Conservation (phyloP, 2,329 filamentous ascomycete species). For the Colletotrichum aenigma region DNA sequence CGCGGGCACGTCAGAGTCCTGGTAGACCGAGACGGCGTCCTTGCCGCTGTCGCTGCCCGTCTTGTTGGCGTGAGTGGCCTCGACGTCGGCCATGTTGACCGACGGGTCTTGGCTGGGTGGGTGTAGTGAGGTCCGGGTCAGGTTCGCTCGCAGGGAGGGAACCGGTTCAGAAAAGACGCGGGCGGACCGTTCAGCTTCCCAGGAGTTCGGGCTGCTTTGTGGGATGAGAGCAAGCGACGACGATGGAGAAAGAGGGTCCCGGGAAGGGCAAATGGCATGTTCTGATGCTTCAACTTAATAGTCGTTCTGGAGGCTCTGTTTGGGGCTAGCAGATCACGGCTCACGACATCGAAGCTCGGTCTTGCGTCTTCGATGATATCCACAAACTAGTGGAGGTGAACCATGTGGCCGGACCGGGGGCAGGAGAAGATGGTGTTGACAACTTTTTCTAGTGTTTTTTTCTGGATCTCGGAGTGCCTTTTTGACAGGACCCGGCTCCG, state of each 20-base stretch:
- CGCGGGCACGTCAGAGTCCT: slow-evolving; percentile 29
- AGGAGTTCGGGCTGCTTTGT: neutral
- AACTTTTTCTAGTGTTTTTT: neutral
- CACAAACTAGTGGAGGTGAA: slow-evolving; percentile 20
- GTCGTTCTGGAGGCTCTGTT: slow-evolving; percentile 4
- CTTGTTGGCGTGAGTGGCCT: slow-evolving; percentile 22
- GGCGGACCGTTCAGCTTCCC: neutral
- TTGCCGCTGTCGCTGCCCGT: slow-evolving; percentile 23
- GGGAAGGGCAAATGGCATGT: neutral
- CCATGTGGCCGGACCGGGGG: slow-evolving; percentile 15
- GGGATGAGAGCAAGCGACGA: neutral
- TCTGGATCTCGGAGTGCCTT: neutral
- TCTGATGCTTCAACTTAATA: slow-evolving; percentile 13
- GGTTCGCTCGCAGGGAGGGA: neutral
- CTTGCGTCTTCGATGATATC: slow-evolving; percentile 19
- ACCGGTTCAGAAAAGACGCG: neutral
- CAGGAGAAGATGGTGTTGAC: slow-evolving; percentile 14
- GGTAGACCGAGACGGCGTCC: slow-evolving; percentile 22
- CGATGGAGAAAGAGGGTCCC: neutral
- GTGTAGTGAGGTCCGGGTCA: neutral
- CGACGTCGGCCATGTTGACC: slow-evolving; percentile 30
- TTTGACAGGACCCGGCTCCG: slow-evolving; percentile 2
- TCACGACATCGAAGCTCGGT: slow-evolving; percentile 18
- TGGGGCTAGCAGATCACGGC: slow-evolving; percentile 14
- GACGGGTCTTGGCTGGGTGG: slow-evolving; percentile 6